phyloP scores from a whole-genome alignment of 257 asterid species.

The Catharanthus roseus region DNA sequence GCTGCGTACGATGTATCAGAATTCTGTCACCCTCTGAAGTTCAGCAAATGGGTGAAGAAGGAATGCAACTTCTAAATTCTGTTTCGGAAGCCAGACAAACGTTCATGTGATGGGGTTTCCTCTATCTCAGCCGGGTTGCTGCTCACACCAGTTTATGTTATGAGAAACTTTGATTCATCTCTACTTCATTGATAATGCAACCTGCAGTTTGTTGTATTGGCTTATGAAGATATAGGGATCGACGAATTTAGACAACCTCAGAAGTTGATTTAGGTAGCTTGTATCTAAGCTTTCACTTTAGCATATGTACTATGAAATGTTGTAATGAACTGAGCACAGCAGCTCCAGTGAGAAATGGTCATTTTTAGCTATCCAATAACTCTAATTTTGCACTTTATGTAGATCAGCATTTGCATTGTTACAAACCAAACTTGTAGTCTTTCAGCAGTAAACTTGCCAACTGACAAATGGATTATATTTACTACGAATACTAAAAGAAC shows the following conservation, averaged over 20 bases:
- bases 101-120: too few relatives aligned
- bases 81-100: constrained; percentile 32
- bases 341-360: neutral
- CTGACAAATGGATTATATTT: too few relatives aligned
- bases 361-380: neutral
- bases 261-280: neutral
- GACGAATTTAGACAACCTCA: neutral
- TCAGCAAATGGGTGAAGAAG: constrained; percentile 98
- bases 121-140: neutral
- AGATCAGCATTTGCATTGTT: neutral
- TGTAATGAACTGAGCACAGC: constrained; percentile 1
- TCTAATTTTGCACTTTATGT: neutral
- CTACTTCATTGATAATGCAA: neutral
- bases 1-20: constrained; percentile 90
- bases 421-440: neutral
- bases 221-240: constrained; percentile 1
- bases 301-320: neutral
- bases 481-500: too few relatives aligned
- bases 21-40: constrained; percentile 90
- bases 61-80: constrained; percentile 88
- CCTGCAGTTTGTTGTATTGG: neutral
- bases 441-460: neutral
- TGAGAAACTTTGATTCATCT: neutral
- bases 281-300: neutral
- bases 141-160: neutral